Percentiles rank a stretch among this genome's conserved stretches.
Evolutionary conservation across 2,329 filamentous ascomycete genomes (phyloP).

Genomic region (Chaetomium strumarium): DNA sequence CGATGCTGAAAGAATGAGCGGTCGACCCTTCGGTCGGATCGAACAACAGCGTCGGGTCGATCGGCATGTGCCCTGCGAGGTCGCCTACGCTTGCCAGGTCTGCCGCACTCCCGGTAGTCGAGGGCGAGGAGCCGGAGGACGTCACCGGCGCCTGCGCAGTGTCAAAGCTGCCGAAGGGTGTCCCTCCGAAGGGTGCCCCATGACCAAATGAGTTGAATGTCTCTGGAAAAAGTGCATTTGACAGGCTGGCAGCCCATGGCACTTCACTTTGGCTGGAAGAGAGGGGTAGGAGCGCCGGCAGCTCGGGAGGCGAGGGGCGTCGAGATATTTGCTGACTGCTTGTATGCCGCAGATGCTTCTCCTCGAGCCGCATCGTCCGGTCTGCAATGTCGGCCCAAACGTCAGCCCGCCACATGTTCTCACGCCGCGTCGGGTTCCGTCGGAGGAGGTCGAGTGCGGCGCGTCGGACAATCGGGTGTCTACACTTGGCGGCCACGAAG

Average conservation of each 20-base stretch:
- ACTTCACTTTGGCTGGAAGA: slow-evolving; percentile 3
- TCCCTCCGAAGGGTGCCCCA: neutral
- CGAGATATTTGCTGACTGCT: slow-evolving; percentile 12
- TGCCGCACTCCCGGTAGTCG: slow-evolving; percentile 8
- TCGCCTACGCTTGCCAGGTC: slow-evolving; percentile 6
- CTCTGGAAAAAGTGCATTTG: slow-evolving; percentile 4
- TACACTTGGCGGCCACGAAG: slow-evolving; percentile 36
- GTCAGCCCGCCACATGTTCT: slow-evolving; percentile 36
- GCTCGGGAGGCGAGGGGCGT: slow-evolving; percentile 13
- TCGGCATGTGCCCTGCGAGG: slow-evolving; percentile 18
- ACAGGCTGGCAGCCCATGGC: slow-evolving; percentile 6
- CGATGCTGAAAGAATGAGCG: slow-evolving; percentile 18
- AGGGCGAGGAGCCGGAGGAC: slow-evolving; percentile 1
- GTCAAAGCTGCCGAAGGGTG: neutral
- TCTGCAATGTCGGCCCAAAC: slow-evolving; percentile 33
- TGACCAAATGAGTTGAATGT: neutral
- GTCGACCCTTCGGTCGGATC: slow-evolving; percentile 18
- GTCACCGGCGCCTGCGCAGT: slow-evolving; percentile 2
- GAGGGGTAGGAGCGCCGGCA: slow-evolving; percentile 3
- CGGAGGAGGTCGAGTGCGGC: slow-evolving; percentile 34
- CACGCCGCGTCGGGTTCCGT: slow-evolving; percentile 28
- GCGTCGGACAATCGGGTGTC: slow-evolving; percentile 37
- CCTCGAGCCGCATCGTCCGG: slow-evolving; percentile 28
- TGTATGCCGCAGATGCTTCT: slow-evolving; percentile 20
- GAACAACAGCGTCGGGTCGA: slow-evolving; percentile 22